These are phyloP conservation scores for Colletotrichum gigasporum DNA, from an alignment of 2,329 filamentous ascomycete species.

Conservation along the genomic window DNA sequence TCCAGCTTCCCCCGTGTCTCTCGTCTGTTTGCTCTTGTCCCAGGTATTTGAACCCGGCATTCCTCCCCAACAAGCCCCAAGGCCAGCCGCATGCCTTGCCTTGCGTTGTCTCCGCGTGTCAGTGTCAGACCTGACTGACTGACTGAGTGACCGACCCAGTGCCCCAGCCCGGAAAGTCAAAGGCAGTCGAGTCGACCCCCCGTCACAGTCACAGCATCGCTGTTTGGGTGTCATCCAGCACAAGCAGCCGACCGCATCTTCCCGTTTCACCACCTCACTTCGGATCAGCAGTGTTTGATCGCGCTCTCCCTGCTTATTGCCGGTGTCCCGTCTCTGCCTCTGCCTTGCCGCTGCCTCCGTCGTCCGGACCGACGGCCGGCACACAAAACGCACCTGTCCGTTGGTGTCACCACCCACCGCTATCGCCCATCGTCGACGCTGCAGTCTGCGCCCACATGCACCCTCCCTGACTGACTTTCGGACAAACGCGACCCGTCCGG, in stretches of 20 bases:
- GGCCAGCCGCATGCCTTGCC: not conserved
- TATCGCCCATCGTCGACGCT: not conserved
- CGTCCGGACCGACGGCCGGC: constrained; percentile 12
- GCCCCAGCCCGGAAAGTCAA: not conserved
- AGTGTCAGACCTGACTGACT: not conserved
- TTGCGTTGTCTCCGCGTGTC: not conserved
- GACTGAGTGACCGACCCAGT: too few species aligned
- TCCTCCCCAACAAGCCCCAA: not conserved
- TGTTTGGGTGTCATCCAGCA: constrained; percentile 29
- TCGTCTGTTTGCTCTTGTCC: not conserved
- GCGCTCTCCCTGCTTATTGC: not conserved
- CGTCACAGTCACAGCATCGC: constrained; percentile 6
- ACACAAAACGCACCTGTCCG: constrained; percentile 26
- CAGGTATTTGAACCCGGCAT: not conserved
- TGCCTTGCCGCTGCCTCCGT: not conserved
- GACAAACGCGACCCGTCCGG: constrained; percentile 22
- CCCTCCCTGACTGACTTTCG: not conserved
- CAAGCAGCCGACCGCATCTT: constrained; percentile 16
- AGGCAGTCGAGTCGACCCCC: not conserved
- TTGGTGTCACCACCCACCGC: constrained; percentile 6
- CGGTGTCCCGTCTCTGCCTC: not conserved
- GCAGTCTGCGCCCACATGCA: too few species aligned
- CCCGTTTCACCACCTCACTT: constrained; percentile 25
- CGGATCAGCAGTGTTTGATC: constrained; percentile 17
- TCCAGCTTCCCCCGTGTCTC: not conserved